Conservation (phyloP, 2,329 filamentous ascomycete genomes). For the Neospermospora avenae region DNA sequence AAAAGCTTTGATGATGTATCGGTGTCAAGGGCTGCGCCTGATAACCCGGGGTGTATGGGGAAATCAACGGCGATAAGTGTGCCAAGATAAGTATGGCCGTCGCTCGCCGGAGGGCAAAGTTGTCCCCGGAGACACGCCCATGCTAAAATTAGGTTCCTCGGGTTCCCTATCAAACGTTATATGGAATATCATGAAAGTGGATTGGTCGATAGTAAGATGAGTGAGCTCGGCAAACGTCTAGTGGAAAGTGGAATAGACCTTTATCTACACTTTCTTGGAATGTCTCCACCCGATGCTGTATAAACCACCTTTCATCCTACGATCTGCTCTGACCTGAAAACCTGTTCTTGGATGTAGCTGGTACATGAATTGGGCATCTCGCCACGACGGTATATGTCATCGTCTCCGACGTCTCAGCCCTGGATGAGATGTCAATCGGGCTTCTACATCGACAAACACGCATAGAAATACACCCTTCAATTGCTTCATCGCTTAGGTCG, state of each 20-base stretch:
- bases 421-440: no score
- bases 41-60: conserved; percentile 15
- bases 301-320: no score
- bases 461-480: no score
- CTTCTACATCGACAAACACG: no score
- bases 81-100: conserved; percentile 8
- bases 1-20: conserved; percentile 19
- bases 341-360: no score
- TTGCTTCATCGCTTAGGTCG: no score
- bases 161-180: background rate
- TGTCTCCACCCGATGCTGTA: background rate
- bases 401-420: no score
- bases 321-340: no score
- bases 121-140: no score
- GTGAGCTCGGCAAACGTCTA: conserved; percentile 5
- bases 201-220: background rate
- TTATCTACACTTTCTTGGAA: background rate
- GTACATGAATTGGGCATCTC: no score
- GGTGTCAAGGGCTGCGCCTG: conserved; percentile 6
- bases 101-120: conserved; percentile 21
- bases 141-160: background rate
- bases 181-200: background rate
- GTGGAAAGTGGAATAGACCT: background rate
- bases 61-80: conserved; percentile 21
- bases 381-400: no score